Evolutionary conservation across 192 early-diverging fungal genomes (phyloP).

Genomic region (Funneliformis mosseae): DNA sequence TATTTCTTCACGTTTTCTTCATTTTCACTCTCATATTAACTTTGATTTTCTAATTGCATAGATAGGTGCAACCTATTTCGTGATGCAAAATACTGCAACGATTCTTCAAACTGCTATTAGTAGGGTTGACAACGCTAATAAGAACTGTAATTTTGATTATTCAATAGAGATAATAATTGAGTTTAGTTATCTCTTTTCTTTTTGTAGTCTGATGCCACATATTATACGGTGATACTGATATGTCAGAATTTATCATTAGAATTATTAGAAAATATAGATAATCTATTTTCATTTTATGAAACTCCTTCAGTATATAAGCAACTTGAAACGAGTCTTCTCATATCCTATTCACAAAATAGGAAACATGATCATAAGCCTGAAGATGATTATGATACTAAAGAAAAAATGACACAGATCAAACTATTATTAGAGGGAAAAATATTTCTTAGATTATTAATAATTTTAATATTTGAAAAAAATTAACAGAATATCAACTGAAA

Average conservation of each 20-base stretch:
- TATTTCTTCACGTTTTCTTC: neutral
- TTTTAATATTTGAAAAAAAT: neutral
- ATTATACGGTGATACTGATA: no score
- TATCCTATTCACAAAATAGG: slow-evolving; percentile 13
- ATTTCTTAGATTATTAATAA: neutral
- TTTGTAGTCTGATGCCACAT: no score
- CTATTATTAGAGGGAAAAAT: neutral
- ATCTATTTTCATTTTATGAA: neutral
- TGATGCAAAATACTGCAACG: neutral
- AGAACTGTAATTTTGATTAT: no score
- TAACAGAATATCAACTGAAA: slow-evolving; percentile 21
- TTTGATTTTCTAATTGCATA: neutral
- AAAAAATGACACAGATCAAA: slow-evolving; percentile 2
- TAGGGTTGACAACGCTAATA: neutral
- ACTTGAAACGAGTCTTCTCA: neutral
- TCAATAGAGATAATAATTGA: no score
- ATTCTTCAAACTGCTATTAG: neutral
- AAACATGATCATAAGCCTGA: neutral
- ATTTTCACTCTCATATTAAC: no score
- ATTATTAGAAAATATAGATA: no score
- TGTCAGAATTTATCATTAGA: no score
- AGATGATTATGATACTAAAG: neutral
- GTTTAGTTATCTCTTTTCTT: no score
- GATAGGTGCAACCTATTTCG: neutral
- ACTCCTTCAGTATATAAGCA: neutral